Percentiles rank a stretch among this genome's conserved stretches.
These are phyloP conservation scores for Rhododendron williamsianum DNA, from an alignment of 148 eudicot genomes.

Conservation along the genomic window DNA sequence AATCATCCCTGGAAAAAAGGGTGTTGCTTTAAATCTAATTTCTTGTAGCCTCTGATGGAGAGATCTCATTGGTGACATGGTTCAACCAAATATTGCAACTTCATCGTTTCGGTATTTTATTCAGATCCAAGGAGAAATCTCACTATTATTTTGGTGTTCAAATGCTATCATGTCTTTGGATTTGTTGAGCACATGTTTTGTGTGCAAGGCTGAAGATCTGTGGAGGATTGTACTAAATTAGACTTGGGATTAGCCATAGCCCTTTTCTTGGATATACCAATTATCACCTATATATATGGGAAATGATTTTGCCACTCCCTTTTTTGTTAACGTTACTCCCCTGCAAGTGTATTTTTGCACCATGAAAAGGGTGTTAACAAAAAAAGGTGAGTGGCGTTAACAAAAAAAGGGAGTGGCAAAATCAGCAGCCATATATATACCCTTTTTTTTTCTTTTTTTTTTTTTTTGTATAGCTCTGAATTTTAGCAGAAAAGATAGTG, in stretches of 20 bases:
- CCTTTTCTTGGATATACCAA: background rate
- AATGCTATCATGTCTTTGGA: background rate
- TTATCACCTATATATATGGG: background rate
- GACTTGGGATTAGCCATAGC: background rate
- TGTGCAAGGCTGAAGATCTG: background rate
- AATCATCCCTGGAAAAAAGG: background rate
- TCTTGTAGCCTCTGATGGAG: background rate
- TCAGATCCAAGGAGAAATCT: background rate
- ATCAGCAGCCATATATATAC: background rate
- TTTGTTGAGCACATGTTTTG: background rate
- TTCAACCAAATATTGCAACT: background rate
- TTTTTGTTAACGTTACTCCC: too few relatives aligned
- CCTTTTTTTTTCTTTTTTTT: too few relatives aligned
- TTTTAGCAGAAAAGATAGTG: background rate
- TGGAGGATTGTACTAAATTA: background rate
- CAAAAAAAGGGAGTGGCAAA: too few relatives aligned
- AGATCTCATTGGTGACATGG: background rate
- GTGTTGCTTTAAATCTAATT: background rate
- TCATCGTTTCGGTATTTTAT: background rate
- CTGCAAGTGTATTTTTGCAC: too few relatives aligned
- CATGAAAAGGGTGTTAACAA: too few relatives aligned
- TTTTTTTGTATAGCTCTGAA: background rate
- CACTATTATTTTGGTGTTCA: background rate
- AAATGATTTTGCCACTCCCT: too few relatives aligned
- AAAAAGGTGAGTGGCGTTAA: too few relatives aligned